phyloP scores from a whole-genome alignment of 345 rosid genomes.

The Lumnitzera racemosa region DNA sequence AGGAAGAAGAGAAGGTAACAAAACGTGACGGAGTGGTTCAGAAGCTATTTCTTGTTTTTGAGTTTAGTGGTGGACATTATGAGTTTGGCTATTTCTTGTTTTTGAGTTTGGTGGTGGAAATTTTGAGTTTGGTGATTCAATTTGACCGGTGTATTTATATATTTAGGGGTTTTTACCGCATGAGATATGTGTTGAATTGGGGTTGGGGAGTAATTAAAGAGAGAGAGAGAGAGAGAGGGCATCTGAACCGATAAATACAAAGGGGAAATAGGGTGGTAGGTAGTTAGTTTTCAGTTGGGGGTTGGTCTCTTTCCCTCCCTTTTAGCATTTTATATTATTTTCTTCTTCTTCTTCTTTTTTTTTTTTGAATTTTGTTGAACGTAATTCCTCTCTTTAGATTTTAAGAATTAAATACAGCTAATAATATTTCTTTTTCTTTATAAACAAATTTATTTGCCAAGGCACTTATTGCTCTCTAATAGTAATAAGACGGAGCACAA shows the following conservation, averaged over 20 bases:
- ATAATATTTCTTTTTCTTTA: no score
- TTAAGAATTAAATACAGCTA: no score
- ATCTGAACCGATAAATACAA: neutral
- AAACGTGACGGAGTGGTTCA: slow-evolving; percentile 25
- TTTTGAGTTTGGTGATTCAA: neutral
- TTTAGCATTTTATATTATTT: no score
- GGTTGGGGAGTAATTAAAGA: neutral
- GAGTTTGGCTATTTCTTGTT: neutral
- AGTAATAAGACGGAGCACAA: no score
- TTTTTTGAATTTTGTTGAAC: neutral
- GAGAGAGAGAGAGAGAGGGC: neutral
- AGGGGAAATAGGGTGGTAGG: slow-evolving; percentile 21
- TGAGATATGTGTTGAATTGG: neutral
- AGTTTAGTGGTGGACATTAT: slow-evolving; percentile 12
- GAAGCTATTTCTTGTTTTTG: slow-evolving; percentile 1
- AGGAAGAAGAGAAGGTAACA: slow-evolving; percentile 8
- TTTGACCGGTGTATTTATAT: neutral
- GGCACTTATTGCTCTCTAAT: no score
- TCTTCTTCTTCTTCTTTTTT: no score
- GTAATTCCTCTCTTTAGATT: neutral
- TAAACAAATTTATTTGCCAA: no score
- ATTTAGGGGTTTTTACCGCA: neutral
- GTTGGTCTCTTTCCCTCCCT: slow-evolving; percentile 13
- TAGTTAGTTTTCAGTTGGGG: slow-evolving; percentile 38
- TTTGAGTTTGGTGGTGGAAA: slow-evolving; percentile 12